Percentiles rank a stretch among this genome's conserved stretches.
These are phyloP conservation scores for Ustilago lituana DNA, from an alignment of 1,284 basidiomycete species.

Conservation along the genomic window DNA sequence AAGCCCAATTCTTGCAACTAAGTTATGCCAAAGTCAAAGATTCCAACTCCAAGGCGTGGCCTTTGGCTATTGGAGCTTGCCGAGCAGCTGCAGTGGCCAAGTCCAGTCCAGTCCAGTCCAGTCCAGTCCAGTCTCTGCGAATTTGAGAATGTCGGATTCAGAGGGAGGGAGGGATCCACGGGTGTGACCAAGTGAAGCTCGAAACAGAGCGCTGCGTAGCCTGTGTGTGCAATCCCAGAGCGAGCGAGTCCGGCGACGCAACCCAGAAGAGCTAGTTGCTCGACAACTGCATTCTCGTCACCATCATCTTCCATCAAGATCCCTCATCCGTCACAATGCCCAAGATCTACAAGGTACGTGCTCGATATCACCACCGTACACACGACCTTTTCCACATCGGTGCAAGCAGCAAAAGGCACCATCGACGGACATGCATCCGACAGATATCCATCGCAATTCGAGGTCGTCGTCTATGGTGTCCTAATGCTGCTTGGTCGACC, in stretches of 20 bases:
- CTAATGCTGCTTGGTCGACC: slow-evolving; percentile 14
- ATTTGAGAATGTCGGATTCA: background rate
- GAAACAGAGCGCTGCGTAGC: background rate
- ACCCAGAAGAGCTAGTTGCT: slow-evolving; percentile 16
- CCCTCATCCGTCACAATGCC: slow-evolving; percentile 57
- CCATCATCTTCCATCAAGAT: slow-evolving; percentile 51
- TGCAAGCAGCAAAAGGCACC: slow-evolving; percentile 12
- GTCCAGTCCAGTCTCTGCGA: too few relatives aligned
- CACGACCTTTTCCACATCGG: background rate
- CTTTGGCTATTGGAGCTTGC: too few relatives aligned
- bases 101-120: too few relatives aligned
- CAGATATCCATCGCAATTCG: background rate
- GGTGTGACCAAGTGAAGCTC: background rate
- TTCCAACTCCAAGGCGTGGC: too few relatives aligned
- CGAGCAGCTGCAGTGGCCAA: too few relatives aligned
- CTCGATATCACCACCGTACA: background rate
- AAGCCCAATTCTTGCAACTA: slow-evolving; percentile 3
- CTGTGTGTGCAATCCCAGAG: background rate
- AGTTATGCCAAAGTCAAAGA: too few relatives aligned
- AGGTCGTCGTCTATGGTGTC: slow-evolving; percentile 2
- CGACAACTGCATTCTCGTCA: slow-evolving; percentile 42
- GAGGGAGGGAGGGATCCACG: background rate
- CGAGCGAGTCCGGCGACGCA: slow-evolving; percentile 12
- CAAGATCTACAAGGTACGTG: slow-evolving; percentile 65
- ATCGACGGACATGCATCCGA: slow-evolving; percentile 17